Evolutionary conservation across 345 rosid genomes (phyloP).

Genomic region (Carallia brachiata): DNA sequence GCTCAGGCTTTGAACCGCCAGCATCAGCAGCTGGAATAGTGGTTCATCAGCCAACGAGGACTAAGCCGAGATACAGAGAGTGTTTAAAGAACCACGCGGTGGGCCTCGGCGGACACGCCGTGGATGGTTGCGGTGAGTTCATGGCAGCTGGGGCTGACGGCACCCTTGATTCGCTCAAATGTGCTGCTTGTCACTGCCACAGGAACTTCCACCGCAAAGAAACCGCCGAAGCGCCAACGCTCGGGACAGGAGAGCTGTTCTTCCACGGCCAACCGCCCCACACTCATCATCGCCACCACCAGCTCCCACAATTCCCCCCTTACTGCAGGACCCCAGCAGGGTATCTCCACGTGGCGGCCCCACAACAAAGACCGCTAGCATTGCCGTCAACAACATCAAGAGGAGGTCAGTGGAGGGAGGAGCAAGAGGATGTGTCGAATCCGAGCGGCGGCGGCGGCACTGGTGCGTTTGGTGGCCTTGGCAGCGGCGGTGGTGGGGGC

Average conservation of each 20-base stretch:
- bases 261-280: conserved; percentile 17
- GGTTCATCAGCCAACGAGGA: not conserved
- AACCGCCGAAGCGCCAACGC: conserved; percentile 12
- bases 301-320: conserved; percentile 43
- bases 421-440: conserved; percentile 19
- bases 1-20: conserved; percentile 10
- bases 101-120: conserved; percentile 25
- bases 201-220: conserved; percentile 29
- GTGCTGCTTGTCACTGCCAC: conserved; percentile 31
- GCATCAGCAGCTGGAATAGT: not conserved
- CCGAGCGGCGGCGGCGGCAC: conserved; percentile 21
- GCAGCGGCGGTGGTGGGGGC: not conserved
- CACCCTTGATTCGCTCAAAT: conserved; percentile 23
- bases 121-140: conserved; percentile 29
- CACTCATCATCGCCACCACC: conserved; percentile 33
- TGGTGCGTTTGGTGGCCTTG: not conserved
- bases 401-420: conserved; percentile 19
- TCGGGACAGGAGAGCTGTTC: conserved; percentile 23
- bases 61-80: conserved; percentile 23
- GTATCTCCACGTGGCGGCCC: conserved; percentile 37
- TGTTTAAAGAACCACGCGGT: conserved; percentile 30
- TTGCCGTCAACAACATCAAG: conserved; percentile 27
- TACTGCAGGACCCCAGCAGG: conserved; percentile 60
- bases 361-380: conserved; percentile 23
- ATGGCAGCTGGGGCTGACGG: conserved; percentile 24